phyloP scores from a whole-genome alignment of 148 eudicot species.

The Rhododendron ovatum region DNA sequence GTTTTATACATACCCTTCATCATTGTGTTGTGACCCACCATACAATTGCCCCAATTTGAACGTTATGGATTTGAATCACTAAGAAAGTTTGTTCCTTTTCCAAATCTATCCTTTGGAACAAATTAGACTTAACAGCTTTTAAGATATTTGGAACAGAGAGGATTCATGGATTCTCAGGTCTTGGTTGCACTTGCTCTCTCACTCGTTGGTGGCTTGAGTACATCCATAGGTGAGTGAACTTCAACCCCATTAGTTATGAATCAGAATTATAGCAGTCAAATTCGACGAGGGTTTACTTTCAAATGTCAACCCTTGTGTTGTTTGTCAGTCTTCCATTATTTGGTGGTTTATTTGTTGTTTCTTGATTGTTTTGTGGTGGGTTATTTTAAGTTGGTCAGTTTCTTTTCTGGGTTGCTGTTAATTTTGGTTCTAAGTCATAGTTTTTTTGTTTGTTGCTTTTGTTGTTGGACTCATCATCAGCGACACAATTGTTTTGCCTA shows the following conservation, averaged over 20 bases:
- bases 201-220: conserved; percentile 92
- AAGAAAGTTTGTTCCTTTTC: not conserved
- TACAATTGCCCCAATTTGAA: not conserved
- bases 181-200: conserved; percentile 91
- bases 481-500: too few relatives aligned
- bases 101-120: not conserved
- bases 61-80: not conserved
- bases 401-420: not conserved
- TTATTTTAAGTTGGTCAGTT: not conserved
- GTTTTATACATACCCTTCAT: not conserved
- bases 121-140: conserved; percentile 4
- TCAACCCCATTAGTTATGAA: not conserved
- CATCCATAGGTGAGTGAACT: conserved; percentile 61
- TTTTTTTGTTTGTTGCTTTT: not conserved
- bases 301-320: not conserved
- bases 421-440: not conserved
- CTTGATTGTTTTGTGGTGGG: too few relatives aligned
- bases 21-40: not conserved
- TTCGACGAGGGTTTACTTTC: not conserved
- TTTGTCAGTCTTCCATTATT: too few relatives aligned
- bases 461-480: not conserved
- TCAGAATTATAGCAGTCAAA: not conserved
- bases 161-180: conserved; percentile 81
- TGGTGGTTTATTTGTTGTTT: not conserved
- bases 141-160: conserved; percentile 8